Evolutionary conservation across 2,329 filamentous ascomycete species (phyloP).

Genomic region (Penicillium sp.): DNA sequence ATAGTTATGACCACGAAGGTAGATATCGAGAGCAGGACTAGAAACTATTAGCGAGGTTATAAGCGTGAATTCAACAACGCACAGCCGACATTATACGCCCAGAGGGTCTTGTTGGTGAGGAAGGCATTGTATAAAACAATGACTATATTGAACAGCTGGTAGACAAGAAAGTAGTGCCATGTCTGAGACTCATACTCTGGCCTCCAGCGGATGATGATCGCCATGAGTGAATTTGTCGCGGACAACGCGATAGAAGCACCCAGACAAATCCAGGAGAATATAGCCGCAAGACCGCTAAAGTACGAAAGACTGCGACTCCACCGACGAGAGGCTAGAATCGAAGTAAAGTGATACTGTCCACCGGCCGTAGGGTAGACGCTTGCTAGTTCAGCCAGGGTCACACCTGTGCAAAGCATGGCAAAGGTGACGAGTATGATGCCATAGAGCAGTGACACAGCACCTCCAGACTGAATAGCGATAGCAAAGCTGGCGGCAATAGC

Average conservation of each 20-base stretch:
- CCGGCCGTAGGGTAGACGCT: constrained; percentile 11
- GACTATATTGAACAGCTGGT: constrained; percentile 25
- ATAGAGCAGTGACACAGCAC: constrained; percentile 28
- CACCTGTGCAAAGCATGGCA: constrained; percentile 23
- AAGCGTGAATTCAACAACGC: background rate
- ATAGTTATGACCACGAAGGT: constrained; percentile 29
- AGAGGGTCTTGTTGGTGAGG: constrained; percentile 29
- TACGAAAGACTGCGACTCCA: constrained; percentile 31
- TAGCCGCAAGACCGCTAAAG: constrained; percentile 27
- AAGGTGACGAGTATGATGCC: constrained; percentile 28
- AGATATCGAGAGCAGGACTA: constrained; percentile 27
- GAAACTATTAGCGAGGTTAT: background rate
- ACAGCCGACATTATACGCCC: constrained; percentile 31
- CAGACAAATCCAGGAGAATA: constrained; percentile 30
- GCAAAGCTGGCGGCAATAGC: constrained; percentile 32
- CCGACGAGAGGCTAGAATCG: constrained; percentile 22
- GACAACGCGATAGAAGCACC: constrained; percentile 27
- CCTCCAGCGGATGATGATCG: constrained; percentile 28
- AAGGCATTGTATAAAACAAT: constrained; percentile 27
- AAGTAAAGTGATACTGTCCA: constrained; percentile 13
- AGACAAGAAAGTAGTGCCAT: constrained; percentile 31
- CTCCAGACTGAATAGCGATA: constrained; percentile 30
- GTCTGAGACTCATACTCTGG: constrained; percentile 24
- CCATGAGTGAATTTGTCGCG: constrained; percentile 27
- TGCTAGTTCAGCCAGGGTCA: constrained; percentile 8